A percentile compares a stretch with the other conserved stretches of the same genome.
These are phyloP conservation scores for Trichophaea hybrida DNA, from an alignment of 2,329 filamentous ascomycete species.

Conservation along the genomic window DNA sequence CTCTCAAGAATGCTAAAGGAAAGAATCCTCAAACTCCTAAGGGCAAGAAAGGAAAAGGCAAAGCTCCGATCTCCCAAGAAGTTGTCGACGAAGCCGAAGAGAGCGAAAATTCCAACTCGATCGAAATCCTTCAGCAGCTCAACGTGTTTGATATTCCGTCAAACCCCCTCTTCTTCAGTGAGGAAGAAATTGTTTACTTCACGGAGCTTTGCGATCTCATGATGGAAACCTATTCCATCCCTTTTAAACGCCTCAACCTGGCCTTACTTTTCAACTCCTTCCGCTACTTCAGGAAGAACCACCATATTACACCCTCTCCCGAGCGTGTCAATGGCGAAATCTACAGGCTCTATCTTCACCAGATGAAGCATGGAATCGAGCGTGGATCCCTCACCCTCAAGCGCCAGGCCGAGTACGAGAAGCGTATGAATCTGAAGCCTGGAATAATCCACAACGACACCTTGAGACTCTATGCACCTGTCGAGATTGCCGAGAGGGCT, in stretches of 20 bases:
- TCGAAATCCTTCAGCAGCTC: background rate
- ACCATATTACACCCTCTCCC: background rate
- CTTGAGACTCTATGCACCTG: no score
- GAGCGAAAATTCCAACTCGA: background rate
- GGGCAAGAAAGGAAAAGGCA: background rate
- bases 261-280: background rate
- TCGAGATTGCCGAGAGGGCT: no score
- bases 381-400: background rate
- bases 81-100: background rate
- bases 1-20: no score
- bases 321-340: background rate
- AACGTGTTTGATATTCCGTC: background rate
- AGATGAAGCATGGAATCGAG: background rate
- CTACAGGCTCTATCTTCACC: background rate
- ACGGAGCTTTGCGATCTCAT: background rate
- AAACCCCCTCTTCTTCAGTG: background rate
- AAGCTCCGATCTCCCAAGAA: background rate
- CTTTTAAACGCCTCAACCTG: background rate
- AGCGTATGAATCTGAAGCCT: background rate
- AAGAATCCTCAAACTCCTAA: no score
- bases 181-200: background rate
- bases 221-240: background rate
- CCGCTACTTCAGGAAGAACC: background rate
- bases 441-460: background rate
- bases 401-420: background rate